Evolutionary conservation across 768 basidiomycete species (phyloP), one percentile per base, ranked within the genome.

Genomic region (Fomitopsis pulvina): DNA sequence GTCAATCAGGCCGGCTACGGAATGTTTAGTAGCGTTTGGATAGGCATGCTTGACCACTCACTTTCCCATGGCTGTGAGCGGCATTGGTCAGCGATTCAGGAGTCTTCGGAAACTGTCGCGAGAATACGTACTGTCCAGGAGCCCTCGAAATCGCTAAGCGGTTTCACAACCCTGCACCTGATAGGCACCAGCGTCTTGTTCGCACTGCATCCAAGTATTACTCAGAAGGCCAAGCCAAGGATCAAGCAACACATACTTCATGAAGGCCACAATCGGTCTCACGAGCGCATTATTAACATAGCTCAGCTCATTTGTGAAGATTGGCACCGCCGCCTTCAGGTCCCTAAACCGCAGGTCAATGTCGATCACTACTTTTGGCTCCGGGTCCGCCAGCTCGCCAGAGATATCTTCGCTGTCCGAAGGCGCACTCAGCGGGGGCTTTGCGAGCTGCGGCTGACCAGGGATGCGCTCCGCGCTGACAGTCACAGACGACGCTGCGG

Each of bases 261-360:
- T 94, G 63, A 99, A 99, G 1, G 92, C 95, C 14, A 98, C 96
- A 54, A 99, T 97, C 3, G 96, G 94, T 58, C 96, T 67, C 41
- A 96, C 86, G 22, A 98, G 71, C 20, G 96, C 96, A 60, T 85
- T 89, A 60, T 95, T 96, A 53, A 90, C 85, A 60, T 95, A 91
- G 39, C 89, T 89, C 50, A 99, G 64, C 61, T 96, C 90, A 40
- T 75, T 76, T 27, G 92, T 83, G 70, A 94, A 97, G 45, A 95
- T 77, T 1, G 96, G 96, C 11, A 99, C 90, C 21, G 82, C 87
- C 34, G 96, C 94, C 68, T 97, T 97, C 63, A 99, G 62, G 67
- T 99, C 96, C 43, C 93, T 77, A 68, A 99, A 97, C 52, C 96
- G 71, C 56, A 99, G 62, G 69, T 98, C 96, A 54, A 99, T 88